Percentiles rank a stretch among this genome's conserved stretches.
These are phyloP conservation scores for Cymbopogon citratus DNA, from an alignment of 176 grass and related monocot genomes.

Conservation along the genomic window DNA sequence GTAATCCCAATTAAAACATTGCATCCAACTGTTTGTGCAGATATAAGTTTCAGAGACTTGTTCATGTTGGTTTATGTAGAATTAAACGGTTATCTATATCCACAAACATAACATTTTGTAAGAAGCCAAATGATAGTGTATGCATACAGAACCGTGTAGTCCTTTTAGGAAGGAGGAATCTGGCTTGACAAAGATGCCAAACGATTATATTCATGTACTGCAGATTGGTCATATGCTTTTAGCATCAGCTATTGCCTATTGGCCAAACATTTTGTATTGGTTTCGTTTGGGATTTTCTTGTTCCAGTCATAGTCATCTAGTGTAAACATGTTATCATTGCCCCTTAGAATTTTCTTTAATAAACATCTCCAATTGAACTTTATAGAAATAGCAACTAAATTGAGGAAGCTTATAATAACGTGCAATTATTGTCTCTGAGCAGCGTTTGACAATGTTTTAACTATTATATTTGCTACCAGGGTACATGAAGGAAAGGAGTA, in stretches of 20 bases:
- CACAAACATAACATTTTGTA: neutral
- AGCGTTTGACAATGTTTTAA: conserved; percentile 21
- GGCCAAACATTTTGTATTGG: neutral
- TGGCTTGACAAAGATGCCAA: neutral
- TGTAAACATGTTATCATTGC: neutral
- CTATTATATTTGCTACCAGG: conserved; percentile 40
- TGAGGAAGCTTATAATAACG: neutral
- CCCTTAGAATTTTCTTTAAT: neutral
- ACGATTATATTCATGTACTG: neutral
- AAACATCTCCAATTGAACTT: neutral
- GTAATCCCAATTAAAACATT: too few relatives aligned
- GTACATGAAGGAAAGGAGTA: conserved; percentile 96
- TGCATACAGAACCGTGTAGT: neutral
- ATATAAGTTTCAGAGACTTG: neutral
- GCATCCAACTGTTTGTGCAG: neutral
- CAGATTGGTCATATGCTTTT: neutral
- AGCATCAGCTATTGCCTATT: neutral
- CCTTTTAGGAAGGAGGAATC: neutral
- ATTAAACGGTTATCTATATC: neutral
- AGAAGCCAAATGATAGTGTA: neutral
- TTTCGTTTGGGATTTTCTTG: neutral
- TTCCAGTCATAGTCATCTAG: neutral
- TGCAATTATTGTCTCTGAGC: neutral
- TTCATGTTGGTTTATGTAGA: neutral
- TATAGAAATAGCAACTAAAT: neutral